Evolutionary conservation across 163 green algal species (phyloP).

Genomic region (Scenedesmus sp.): DNA sequence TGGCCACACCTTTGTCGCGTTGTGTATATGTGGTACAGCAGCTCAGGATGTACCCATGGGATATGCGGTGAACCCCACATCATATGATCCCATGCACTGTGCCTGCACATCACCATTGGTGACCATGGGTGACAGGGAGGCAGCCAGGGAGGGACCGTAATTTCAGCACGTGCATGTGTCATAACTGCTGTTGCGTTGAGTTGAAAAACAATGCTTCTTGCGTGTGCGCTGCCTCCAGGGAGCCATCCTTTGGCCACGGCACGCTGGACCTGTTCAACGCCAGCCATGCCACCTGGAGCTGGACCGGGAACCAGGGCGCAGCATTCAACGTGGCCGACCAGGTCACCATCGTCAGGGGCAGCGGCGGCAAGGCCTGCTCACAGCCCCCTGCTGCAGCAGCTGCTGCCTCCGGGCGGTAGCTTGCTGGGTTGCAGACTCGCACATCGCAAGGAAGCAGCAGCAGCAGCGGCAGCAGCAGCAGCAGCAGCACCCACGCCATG

Average conservation of each 20-base stretch:
- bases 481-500: not conserved
- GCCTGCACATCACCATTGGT: too few relatives aligned
- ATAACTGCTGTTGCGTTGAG: too few relatives aligned
- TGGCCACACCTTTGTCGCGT: too few relatives aligned
- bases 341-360: slow-evolving; percentile 14
- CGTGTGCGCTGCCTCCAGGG: not conserved
- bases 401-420: not conserved
- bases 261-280: not conserved
- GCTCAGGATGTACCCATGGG: too few relatives aligned
- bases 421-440: not conserved
- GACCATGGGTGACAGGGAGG: too few relatives aligned
- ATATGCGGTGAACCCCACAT: too few relatives aligned
- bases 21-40: too few relatives aligned
- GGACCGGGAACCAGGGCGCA: not conserved
- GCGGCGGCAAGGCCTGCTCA: not conserved
- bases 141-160: too few relatives aligned
- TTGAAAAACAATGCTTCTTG: too few relatives aligned
- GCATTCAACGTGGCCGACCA: not conserved
- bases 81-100: too few relatives aligned
- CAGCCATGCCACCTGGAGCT: not conserved
- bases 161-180: too few relatives aligned
- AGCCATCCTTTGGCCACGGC: slow-evolving; percentile 14
- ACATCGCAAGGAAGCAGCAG: not conserved
- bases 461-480: not conserved
- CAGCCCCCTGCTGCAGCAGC: not conserved